Base-by-base conservation (phyloP, 83 land plant genomes). In the Larix sibirica region DNA sequence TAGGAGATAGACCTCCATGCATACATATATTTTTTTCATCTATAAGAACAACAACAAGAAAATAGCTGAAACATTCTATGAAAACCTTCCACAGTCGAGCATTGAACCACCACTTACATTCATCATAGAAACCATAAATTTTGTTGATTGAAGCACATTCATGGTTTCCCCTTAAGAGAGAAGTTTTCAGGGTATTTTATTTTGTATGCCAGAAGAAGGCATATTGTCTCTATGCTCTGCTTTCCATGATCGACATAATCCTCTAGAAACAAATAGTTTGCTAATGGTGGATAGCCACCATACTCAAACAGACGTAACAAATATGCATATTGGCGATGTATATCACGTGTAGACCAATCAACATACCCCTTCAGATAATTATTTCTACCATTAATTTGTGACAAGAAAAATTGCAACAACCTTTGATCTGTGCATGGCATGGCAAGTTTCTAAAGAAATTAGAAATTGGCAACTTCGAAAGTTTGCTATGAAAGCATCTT, bases 1-100 rank as follows among this genome's bases (percentile, higher is more conserved):
- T 89, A 24, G 93, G 93, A 36, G 93, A 91, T 73, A 91, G 89
- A 23, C 93, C 93, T 73, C 93, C 93, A 83, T 91, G 93, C 93
- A 91, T 91, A 87, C 93, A 91, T 60, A 89, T 79, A 74, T 89
- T 91, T 69, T 90, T 90, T 47, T 90, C 91, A 79, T 90, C 91
- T 36, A 90, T 87, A 17, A 90, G 85, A 70, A 89, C 91, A 65
- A 89, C 91, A 61, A 90, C 91, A 68, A 89, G 91, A 18, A 90
- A 86, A 78, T 89, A 90, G 71, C 85, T 90, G 75, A 90, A 90
- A 74, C 91, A 87, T 31, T 90, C 91, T 31, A 89, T 89, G 67
- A 91, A 91, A 61, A 60, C 74, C 62, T 91, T 89, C 93, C 91
- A 89, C 13, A 91, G 47, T 58, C 84, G 74, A 63, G 89, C 89